Percentiles rank a stretch among this genome's conserved stretches.
Evolutionary conservation across 1,284 basidiomycete species (phyloP).

Genomic region (Cryptococcus sp.): DNA sequence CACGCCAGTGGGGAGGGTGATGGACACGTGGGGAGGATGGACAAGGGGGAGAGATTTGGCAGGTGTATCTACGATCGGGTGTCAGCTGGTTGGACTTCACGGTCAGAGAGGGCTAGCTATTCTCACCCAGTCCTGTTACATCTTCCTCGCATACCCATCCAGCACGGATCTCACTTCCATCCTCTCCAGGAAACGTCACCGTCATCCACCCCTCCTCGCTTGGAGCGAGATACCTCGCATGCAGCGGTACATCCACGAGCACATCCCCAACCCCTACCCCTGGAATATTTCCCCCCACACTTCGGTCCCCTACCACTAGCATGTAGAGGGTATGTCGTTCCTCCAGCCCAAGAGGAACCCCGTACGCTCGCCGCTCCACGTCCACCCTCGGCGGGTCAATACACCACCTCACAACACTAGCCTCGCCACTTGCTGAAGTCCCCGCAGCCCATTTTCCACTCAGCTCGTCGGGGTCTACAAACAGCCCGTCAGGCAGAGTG

Average conservation of each 20-base stretch:
- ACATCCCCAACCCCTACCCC: too few relatives aligned
- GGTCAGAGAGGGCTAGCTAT: neutral
- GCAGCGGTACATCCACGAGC: constrained; percentile 33
- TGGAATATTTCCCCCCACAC: neutral
- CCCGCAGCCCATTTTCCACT: constrained; percentile 7
- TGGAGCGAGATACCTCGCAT: constrained; percentile 38
- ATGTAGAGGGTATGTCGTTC: neutral
- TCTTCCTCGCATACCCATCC: constrained; percentile 17
- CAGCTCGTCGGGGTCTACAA: constrained; percentile 16
- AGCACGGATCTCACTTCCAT: constrained; percentile 6
- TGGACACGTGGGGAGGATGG: constrained; percentile 1
- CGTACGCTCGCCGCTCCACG: constrained; percentile 8
- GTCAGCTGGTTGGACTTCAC: neutral
- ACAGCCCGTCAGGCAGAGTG: constrained; percentile 34
- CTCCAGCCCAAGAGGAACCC: neutral
- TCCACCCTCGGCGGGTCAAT: constrained; percentile 2
- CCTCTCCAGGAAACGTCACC: constrained; percentile 9
- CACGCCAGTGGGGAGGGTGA: constrained; percentile 26
- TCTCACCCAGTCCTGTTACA: neutral
- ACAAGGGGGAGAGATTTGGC: neutral
- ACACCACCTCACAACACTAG: neutral
- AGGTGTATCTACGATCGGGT: neutral
- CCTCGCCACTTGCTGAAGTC: neutral
- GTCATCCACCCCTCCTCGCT: constrained; percentile 10
- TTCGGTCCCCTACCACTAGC: neutral